A percentile compares a stretch with the other conserved stretches of the same genome.
Evolutionary conservation across 768 basidiomycete species (phyloP).

Genomic region (Crucibulum laeve): DNA sequence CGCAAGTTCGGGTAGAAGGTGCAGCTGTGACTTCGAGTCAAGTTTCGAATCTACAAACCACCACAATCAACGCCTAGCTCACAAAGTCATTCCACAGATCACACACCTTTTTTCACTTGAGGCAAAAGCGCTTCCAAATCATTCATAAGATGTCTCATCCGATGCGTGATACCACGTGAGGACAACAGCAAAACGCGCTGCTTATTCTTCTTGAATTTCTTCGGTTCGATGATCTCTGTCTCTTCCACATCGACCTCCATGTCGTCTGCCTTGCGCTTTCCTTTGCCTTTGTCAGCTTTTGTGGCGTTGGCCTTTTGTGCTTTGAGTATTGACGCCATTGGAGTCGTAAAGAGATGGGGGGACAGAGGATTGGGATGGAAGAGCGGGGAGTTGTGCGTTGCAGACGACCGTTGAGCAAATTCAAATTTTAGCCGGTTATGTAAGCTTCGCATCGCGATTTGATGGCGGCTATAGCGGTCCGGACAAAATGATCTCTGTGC

Average conservation of each 20-base stretch:
- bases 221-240: too few species aligned
- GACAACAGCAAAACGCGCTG: conserved; percentile 92
- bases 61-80: neutral
- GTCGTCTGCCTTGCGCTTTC: conserved; percentile 61
- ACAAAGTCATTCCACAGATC: neutral
- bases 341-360: conserved; percentile 1
- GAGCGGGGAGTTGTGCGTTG: neutral
- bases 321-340: conserved; percentile 70
- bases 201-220: conserved; percentile 82
- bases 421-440: neutral
- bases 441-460: neutral
- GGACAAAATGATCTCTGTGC: neutral
- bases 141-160: conserved; percentile 97
- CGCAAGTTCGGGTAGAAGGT: conserved; percentile 91
- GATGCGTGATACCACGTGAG: conserved; percentile 90
- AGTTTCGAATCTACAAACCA: conserved; percentile 80
- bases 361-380: neutral
- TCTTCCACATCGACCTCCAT: conserved; percentile 20
- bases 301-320: conserved; percentile 54
- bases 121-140: conserved; percentile 88
- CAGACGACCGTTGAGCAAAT: neutral
- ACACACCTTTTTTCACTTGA: conserved; percentile 92
- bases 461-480: neutral
- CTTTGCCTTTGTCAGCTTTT: conserved; percentile 52
- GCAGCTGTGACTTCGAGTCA: conserved; percentile 92